A percentile compares a stretch with the other conserved stretches of the same genome.
Evolutionary conservation across 257 asterid species (phyloP).

Genomic region (Dorcoceras hygrometricum): DNA sequence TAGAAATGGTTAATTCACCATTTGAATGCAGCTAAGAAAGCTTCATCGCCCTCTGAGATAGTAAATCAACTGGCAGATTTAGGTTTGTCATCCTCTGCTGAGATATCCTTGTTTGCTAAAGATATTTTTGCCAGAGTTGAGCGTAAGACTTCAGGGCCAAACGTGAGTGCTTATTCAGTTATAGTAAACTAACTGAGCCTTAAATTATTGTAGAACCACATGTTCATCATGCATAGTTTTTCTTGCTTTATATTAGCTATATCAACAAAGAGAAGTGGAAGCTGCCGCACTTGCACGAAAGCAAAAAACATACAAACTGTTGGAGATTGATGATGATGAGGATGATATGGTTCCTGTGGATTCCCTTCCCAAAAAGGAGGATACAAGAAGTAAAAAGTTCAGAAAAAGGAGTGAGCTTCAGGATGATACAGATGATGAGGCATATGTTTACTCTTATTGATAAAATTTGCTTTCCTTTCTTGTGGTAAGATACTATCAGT

Average conservation of each 20-base stretch:
- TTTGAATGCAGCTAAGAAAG: conserved; percentile 63
- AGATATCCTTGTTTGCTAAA: conserved; percentile 58
- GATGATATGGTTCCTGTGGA: conserved; percentile 39
- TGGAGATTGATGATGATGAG: conserved; percentile 78
- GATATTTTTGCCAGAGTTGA: conserved; percentile 76
- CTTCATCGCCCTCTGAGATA: conserved; percentile 80
- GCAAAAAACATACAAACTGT: conserved; percentile 60
- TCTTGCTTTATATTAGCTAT: conserved; percentile 38
- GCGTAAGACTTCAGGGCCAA: conserved; percentile 67
- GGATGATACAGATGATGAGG: conserved; percentile 78
- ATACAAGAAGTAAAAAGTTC: conserved; percentile 55
- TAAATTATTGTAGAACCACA: conserved; percentile 1
- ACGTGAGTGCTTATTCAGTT: conserved; percentile 43
- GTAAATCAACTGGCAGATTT: conserved; percentile 50
- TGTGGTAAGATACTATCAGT: conserved; percentile 27
- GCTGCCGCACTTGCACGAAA: conserved; percentile 62
- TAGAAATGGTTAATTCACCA: conserved; percentile 2
- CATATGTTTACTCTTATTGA: conserved; percentile 33
- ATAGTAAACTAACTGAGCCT: conserved; percentile 12
- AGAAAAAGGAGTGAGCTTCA: conserved; percentile 71
- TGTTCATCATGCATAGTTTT: neutral
- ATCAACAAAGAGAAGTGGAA: conserved; percentile 71
- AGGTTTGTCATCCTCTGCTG: conserved; percentile 62
- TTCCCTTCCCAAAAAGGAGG: conserved; percentile 48
- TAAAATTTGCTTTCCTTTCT: conserved; percentile 29